Conservation (phyloP, 2,329 filamentous ascomycete species). For the Lasiodiplodia theobromae region DNA sequence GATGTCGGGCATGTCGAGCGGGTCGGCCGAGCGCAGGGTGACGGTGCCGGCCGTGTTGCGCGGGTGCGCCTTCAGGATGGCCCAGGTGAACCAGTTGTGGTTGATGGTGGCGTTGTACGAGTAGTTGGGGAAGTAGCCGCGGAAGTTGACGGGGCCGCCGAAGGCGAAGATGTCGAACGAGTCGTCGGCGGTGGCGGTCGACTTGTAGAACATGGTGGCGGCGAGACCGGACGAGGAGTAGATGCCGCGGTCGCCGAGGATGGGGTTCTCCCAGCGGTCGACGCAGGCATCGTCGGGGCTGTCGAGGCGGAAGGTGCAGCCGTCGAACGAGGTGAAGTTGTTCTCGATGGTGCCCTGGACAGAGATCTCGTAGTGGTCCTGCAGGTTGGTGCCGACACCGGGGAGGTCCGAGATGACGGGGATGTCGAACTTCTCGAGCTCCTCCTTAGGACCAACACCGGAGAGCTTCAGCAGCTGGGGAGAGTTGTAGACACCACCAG, state of each 20-base stretch:
- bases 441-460: constrained; percentile 65
- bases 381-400: constrained; percentile 69
- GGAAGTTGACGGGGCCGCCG: constrained; percentile 62
- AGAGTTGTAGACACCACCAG: constrained; percentile 66
- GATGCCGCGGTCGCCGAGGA: constrained; percentile 43
- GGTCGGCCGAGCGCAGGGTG: constrained; percentile 65
- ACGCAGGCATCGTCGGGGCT: constrained; percentile 51
- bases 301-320: constrained; percentile 46
- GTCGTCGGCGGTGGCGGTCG: constrained; percentile 51
- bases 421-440: constrained; percentile 63
- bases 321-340: constrained; percentile 46
- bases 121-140: constrained; percentile 65
- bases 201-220: constrained; percentile 51
- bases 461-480: constrained; percentile 70
- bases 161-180: constrained; percentile 63
- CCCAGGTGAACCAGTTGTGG: constrained; percentile 57
- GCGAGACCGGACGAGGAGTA: constrained; percentile 62
- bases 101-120: constrained; percentile 53
- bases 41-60: constrained; percentile 69
- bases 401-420: constrained; percentile 62
- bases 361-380: constrained; percentile 66
- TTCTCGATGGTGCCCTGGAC: constrained; percentile 56
- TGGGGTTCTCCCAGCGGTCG: constrained; percentile 49
- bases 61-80: constrained; percentile 67
- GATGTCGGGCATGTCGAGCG: constrained; percentile 69